These are phyloP conservation scores for Epichloe hybrida DNA, from an alignment of 2,329 filamentous ascomycete genomes.

Conservation along the genomic window DNA sequence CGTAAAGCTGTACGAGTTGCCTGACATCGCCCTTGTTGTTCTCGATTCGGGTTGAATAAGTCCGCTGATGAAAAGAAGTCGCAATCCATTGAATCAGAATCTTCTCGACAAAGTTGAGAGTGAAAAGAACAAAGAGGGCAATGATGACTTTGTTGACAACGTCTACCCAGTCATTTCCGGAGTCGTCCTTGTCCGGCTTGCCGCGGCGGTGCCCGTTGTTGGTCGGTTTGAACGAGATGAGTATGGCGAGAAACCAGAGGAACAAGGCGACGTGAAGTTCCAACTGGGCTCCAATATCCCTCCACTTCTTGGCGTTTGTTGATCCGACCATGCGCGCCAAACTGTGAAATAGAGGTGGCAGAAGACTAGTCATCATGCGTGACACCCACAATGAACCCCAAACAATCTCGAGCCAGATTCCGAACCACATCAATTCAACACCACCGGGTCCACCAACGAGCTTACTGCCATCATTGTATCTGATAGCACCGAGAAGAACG, in stretches of 20 bases:
- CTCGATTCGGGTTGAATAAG: conserved; percentile 81
- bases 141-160: conserved; percentile 79
- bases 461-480: conserved; percentile 22
- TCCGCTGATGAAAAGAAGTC: conserved; percentile 80
- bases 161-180: conserved; percentile 53
- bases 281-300: conserved; percentile 71
- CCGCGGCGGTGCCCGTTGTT: conserved; percentile 46
- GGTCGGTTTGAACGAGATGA: conserved; percentile 75
- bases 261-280: conserved; percentile 79
- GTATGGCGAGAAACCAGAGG: conserved; percentile 79
- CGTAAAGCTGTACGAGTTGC: conserved; percentile 40
- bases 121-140: conserved; percentile 63
- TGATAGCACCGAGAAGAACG: conserved; percentile 29
- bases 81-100: conserved; percentile 91
- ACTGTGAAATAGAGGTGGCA: conserved; percentile 32
- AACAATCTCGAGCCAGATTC: conserved; percentile 86
- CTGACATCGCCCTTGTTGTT: conserved; percentile 83
- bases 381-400: conserved; percentile 85
- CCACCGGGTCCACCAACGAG: conserved; percentile 54
- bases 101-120: conserved; percentile 80
- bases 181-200: conserved; percentile 27
- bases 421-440: conserved; percentile 77
- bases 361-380: conserved; percentile 36
- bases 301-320: conserved; percentile 86
- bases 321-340: conserved; percentile 62